Conservation (phyloP, 805 yeast genomes). For the Spathaspora girioi region DNA sequence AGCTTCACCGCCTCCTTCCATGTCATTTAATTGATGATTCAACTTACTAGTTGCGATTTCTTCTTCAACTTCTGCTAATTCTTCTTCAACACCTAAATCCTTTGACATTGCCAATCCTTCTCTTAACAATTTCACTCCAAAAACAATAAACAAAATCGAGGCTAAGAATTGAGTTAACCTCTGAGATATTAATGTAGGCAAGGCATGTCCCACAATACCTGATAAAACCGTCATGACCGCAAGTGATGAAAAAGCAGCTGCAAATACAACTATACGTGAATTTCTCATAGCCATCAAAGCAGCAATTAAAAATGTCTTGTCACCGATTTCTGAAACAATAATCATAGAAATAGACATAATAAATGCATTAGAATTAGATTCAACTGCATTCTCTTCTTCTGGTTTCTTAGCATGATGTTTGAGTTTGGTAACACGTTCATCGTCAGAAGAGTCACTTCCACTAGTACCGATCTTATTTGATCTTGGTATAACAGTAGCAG, state of each 20-base stretch:
- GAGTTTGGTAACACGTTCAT: conserved; percentile 24
- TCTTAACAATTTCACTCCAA: conserved; percentile 68
- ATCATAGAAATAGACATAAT: conserved; percentile 87
- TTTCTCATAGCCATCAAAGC: conserved; percentile 98
- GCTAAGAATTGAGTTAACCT: conserved; percentile 80
- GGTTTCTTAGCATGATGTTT: conserved; percentile 13
- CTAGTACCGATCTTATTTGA: conserved; percentile 16
- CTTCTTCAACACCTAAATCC: conserved; percentile 87
- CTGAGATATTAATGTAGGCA: conserved; percentile 80
- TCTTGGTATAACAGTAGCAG: not conserved
- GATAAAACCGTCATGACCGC: conserved; percentile 89
- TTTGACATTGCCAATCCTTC: conserved; percentile 85
- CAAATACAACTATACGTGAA: conserved; percentile 77
- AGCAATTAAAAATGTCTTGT: conserved; percentile 93
- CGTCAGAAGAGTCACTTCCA: conserved; percentile 20
- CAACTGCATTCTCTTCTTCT: conserved; percentile 1
- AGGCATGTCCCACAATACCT: conserved; percentile 87
- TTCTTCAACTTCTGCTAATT: conserved; percentile 94
- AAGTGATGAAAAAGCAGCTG: conserved; percentile 81
- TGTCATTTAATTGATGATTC: conserved; percentile 44
- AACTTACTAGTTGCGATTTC: conserved; percentile 70
- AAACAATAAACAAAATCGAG: conserved; percentile 72
- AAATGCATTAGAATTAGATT: conserved; percentile 48
- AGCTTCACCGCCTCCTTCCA: conserved; percentile 53
- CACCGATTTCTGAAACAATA: conserved; percentile 93